phyloP scores from a whole-genome alignment of 108 stramenopile genomes.

The Cyclotella atomus region DNA sequence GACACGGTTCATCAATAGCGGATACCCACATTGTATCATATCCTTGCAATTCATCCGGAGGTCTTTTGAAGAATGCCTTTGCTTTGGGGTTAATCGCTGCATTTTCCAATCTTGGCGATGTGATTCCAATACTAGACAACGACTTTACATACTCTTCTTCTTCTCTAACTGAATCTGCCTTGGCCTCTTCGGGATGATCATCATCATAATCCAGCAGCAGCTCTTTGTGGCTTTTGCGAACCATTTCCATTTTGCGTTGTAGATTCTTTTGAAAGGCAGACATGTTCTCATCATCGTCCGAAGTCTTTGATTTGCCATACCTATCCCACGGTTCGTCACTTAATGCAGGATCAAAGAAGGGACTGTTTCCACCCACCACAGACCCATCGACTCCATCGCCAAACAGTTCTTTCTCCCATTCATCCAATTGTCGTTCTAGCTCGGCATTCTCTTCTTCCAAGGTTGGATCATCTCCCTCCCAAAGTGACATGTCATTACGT shows the following conservation, averaged over 20 bases:
- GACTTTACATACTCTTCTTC: constrained; percentile 67
- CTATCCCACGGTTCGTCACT: constrained; percentile 83
- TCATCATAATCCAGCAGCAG: constrained; percentile 52
- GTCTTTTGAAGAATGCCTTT: constrained; percentile 64
- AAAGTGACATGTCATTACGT: constrained; percentile 32
- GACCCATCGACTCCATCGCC: constrained; percentile 46
- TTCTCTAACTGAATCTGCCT: constrained; percentile 23
- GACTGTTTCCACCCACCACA: constrained; percentile 51
- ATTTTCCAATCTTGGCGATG: constrained; percentile 63
- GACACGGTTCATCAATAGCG: constrained; percentile 78
- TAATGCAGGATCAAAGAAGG: constrained; percentile 42
- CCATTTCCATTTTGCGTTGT: constrained; percentile 45
- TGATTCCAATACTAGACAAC: constrained; percentile 52
- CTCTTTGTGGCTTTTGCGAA: constrained; percentile 36
- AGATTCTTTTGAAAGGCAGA: constrained; percentile 39
- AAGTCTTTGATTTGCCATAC: constrained; percentile 43
- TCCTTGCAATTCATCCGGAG: constrained; percentile 71
- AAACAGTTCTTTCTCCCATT: constrained; percentile 44
- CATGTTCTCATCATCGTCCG: constrained; percentile 33
- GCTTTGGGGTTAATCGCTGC: constrained; percentile 70
- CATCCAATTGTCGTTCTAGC: constrained; percentile 53
- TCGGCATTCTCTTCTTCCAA: constrained; percentile 54
- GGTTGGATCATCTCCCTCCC: constrained; percentile 42
- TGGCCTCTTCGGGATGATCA: constrained; percentile 46
- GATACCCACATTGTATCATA: constrained; percentile 81